phyloP scores from a whole-genome alignment of 371 early-diverging fungal genomes.

The Entomophthora muscae region DNA sequence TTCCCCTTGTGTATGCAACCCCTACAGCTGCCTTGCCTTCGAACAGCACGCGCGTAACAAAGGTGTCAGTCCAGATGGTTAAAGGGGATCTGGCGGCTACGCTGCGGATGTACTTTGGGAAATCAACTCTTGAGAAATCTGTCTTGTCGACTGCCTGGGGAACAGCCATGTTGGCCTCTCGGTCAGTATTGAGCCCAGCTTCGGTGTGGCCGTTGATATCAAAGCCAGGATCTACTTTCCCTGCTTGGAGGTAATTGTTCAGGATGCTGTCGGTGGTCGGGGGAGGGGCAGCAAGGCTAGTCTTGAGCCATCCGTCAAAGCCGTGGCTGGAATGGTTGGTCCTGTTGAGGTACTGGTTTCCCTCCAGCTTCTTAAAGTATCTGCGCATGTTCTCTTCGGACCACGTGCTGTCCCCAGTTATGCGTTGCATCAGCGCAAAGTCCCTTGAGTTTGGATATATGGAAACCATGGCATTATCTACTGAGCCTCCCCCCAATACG shows the following conservation, averaged over 20 bases:
- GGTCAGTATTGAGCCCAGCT: not conserved
- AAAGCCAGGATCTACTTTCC: not conserved
- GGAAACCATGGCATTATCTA: constrained; percentile 1
- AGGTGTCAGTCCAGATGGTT: constrained; percentile 7
- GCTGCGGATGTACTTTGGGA: not conserved
- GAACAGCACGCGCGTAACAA: not conserved
- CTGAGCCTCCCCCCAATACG: not conserved
- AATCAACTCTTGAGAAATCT: not conserved
- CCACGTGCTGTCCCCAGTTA: not conserved
- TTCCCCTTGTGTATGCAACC: not conserved
- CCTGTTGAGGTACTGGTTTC: not conserved
- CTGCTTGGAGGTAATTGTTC: too few relatives aligned
- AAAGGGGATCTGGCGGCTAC: not conserved
- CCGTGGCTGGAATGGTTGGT: not conserved
- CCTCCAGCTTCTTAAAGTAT: constrained; percentile 4
- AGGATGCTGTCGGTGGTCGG: too few relatives aligned
- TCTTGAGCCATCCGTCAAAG: constrained; percentile 2
- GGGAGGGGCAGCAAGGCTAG: too few relatives aligned
- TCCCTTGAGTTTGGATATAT: constrained; percentile 5
- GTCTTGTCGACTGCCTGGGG: not conserved
- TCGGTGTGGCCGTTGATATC: not conserved
- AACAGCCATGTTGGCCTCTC: not conserved
- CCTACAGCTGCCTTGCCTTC: too few relatives aligned
- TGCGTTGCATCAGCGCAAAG: not conserved
- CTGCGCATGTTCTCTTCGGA: not conserved